Evolutionary conservation across 495 filamentous ascomycete genomes (phyloP).

Genomic region (Penicillium canescens): DNA sequence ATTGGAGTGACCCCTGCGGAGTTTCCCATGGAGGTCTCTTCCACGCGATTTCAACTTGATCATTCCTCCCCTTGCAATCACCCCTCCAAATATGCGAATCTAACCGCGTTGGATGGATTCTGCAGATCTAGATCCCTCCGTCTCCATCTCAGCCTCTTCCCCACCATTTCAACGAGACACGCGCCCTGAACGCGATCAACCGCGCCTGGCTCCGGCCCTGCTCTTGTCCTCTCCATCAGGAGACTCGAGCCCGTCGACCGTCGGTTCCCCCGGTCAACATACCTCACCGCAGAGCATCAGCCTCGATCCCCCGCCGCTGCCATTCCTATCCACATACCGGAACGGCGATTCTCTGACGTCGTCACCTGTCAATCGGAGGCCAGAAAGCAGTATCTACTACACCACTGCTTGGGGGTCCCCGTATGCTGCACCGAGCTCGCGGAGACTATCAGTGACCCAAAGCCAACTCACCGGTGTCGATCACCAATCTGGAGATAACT

Average conservation of each 20-base stretch:
- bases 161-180: slow-evolving; percentile 35
- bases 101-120: slow-evolving; percentile 13
- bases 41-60: slow-evolving; percentile 21
- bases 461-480: slow-evolving; percentile 43
- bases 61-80: slow-evolving; percentile 8
- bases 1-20: background rate
- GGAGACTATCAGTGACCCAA: slow-evolving; percentile 43
- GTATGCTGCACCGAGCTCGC: slow-evolving; percentile 59
- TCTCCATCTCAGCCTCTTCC: slow-evolving; percentile 42
- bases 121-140: slow-evolving; percentile 43
- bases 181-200: slow-evolving; percentile 32
- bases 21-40: background rate
- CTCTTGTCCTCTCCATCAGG: slow-evolving; percentile 36
- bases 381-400: slow-evolving; percentile 55
- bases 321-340: slow-evolving; percentile 33
- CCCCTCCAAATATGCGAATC: slow-evolving; percentile 19
- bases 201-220: slow-evolving; percentile 31
- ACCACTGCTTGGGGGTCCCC: slow-evolving; percentile 75
- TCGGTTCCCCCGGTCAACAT: slow-evolving; percentile 37
- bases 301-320: slow-evolving; percentile 36
- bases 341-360: slow-evolving; percentile 39
- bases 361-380: slow-evolving; percentile 44
- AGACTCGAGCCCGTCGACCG: slow-evolving; percentile 39
- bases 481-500: slow-evolving; percentile 36
- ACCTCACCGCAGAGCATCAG: slow-evolving; percentile 30